Conservation (phyloP, 2,329 filamentous ascomycete genomes). For the Trichoderma oligosporum region DNA sequence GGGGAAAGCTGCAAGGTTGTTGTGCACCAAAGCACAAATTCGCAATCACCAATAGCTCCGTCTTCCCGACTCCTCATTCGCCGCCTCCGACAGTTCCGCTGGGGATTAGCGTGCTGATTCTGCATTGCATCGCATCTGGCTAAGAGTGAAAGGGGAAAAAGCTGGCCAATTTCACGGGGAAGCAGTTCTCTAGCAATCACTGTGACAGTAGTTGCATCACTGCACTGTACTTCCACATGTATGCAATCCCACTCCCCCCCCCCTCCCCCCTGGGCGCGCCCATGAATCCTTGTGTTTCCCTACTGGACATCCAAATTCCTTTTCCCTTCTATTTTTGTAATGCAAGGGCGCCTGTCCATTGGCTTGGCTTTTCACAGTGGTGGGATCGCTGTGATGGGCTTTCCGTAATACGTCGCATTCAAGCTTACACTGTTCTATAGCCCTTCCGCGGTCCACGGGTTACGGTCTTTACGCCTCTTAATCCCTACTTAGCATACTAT, state of each 20-base stretch:
- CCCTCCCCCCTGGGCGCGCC: too few species aligned
- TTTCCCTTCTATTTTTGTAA: slow-evolving; percentile 5
- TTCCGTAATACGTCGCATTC: slow-evolving; percentile 1
- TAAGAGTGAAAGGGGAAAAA: not conserved
- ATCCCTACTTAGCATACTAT: slow-evolving; percentile 3
- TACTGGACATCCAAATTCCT: too few species aligned
- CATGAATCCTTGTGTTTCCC: not conserved
- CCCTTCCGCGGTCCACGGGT: slow-evolving; percentile 5
- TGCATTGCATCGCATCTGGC: not conserved
- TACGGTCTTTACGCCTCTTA: not conserved
- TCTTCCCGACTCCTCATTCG: not conserved
- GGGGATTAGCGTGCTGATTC: not conserved
- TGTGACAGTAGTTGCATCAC: slow-evolving; percentile 8
- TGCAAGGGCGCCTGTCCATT: not conserved
- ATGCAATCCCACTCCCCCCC: not conserved
- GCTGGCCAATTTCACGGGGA: not conserved
- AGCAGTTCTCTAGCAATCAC: not conserved
- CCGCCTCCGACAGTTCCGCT: slow-evolving; percentile 16
- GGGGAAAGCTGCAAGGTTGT: slow-evolving; percentile 15
- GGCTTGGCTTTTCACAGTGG: not conserved
- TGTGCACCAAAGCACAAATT: not conserved
- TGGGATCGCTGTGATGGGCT: not conserved
- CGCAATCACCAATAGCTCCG: not conserved
- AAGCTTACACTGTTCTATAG: slow-evolving; percentile 9
- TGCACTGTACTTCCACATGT: not conserved